Base-by-base conservation (phyloP, 352 stramenopile species). In the Phytophthora pinifolia region DNA sequence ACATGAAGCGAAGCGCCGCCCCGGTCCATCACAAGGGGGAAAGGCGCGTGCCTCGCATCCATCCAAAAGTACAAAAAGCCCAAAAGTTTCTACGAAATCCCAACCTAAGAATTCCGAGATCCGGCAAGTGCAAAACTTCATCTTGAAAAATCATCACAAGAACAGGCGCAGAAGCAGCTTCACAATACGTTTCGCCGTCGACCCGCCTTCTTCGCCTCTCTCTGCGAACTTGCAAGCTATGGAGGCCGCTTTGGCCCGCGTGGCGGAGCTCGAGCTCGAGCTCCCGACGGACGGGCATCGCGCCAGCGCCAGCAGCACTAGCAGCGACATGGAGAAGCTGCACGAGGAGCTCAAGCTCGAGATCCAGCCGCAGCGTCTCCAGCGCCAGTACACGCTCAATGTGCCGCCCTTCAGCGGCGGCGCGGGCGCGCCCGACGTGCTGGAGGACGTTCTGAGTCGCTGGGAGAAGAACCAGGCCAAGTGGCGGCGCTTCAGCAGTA, bases 321-420 rank as follows among this genome's bases (percentile, higher is more conserved):
- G 46, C 47, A 53, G 54, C 59, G 61, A 75, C 33, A n/a, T 59
- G 25, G 53, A 86, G 50, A 55, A 76, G 34, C 60, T 91, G 4
- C 77, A 75, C 53, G 81, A 88, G 46, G 81, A 89, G 49, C 65
- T 91, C 18, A 64, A 69, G 30, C 68, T 88, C 14, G 81, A 91
- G 58, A 86, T 91, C 39, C 67, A 71, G 22, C 79, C 83, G 7
- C 73, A 83, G 37, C 79, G 82, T 15, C 53, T 93, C 18, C 59
- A 88, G 54, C 76, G 83, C 2, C 83, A 93, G 54, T 89, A 86
- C 54, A 94, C 81, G 36, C 62, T 94, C 47, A 92, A 83, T 34
- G 82, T 92, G n/a, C 66, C 69, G 3, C 74, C 78, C 1, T 69
- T 60, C 30, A 67, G 65, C 36, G 48, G 38, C 14, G 51, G 41